Conservation (phyloP, 371 early-diverging fungal genomes). For the Polyrhizophydium stewartii region DNA sequence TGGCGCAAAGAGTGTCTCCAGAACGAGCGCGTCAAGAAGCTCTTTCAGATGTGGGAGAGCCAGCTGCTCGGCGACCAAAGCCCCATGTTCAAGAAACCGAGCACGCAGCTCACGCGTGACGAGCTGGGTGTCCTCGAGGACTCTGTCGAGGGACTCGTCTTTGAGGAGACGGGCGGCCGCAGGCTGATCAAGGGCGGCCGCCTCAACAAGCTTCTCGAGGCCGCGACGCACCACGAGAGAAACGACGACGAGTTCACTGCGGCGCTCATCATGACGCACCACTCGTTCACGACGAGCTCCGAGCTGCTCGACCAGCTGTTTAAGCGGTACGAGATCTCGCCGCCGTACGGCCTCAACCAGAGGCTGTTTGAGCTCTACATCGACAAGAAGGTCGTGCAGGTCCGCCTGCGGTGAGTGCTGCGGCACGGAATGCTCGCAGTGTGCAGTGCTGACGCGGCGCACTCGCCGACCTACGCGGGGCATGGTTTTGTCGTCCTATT, state of each 20-base stretch:
- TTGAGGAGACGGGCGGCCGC: conserved; percentile 10
- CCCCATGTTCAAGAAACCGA: background rate
- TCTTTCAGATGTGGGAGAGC: conserved; percentile 42
- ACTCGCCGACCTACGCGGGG: too few relatives aligned
- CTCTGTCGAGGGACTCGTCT: conserved; percentile 23
- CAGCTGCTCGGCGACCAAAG: conserved; percentile 10
- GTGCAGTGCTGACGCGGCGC: too few relatives aligned
- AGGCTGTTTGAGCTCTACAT: conserved; percentile 32
- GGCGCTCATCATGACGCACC: conserved; percentile 45
- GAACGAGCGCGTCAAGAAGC: conserved; percentile 35
- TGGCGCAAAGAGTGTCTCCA: conserved; percentile 26
- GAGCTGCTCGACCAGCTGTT: conserved; percentile 43
- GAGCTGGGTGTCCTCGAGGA: conserved; percentile 16
- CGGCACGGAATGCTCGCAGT: too few relatives aligned
- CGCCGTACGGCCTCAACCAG: conserved; percentile 42
- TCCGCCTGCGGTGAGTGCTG: conserved; percentile 30
- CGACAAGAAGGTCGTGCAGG: conserved; percentile 37
- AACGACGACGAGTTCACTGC: conserved; percentile 27
- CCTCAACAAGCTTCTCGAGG: conserved; percentile 35
- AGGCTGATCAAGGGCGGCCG: conserved; percentile 31
- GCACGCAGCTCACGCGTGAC: conserved; percentile 1
- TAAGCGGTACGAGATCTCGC: conserved; percentile 31
- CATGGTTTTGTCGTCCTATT: background rate
- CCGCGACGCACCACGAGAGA: conserved; percentile 17
- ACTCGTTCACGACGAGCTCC: conserved; percentile 46